Conservation (phyloP, 805 yeast genomes). For the Wickerhamomyces mucosus region DNA sequence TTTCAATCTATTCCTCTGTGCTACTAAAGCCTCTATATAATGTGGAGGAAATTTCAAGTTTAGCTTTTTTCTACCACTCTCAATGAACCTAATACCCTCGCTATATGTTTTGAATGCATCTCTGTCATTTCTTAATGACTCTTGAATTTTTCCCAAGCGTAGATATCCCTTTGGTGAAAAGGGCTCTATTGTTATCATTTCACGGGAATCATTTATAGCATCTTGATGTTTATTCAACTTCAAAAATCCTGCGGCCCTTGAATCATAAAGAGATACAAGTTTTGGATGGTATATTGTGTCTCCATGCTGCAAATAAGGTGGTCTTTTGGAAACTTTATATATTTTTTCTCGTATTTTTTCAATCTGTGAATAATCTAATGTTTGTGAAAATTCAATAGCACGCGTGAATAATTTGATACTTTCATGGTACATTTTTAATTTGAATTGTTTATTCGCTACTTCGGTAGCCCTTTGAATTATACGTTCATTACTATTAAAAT, state of each 20-base stretch:
- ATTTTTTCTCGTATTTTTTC: conserved; percentile 4
- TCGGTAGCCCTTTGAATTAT: too few relatives aligned
- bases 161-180: conserved; percentile 18
- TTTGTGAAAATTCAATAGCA: conserved; percentile 11
- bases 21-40: conserved; percentile 1
- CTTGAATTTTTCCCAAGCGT: conserved; percentile 10
- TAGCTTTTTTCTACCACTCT: conserved; percentile 7
- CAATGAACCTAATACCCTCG: conserved; percentile 7
- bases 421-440: conserved; percentile 6
- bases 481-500: too few relatives aligned
- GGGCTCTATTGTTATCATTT: conserved; percentile 15
- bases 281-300: conserved; percentile 15
- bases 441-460: conserved; percentile 12
- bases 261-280: conserved; percentile 14
- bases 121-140: conserved; percentile 1
- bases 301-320: conserved; percentile 5
- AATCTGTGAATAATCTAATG: conserved; percentile 10
- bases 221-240: conserved; percentile 6
- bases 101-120: conserved; percentile 6
- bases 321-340: conserved; percentile 11
- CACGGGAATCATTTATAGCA: conserved; percentile 13
- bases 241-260: conserved; percentile 16
- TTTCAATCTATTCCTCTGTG: conserved; percentile 4
- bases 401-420: conserved; percentile 10
- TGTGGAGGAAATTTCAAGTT: conserved; percentile 6